A percentile compares a stretch with the other conserved stretches of the same genome.
These are phyloP conservation scores for Candida montana DNA, from an alignment of 805 yeast species.

Conservation along the genomic window DNA sequence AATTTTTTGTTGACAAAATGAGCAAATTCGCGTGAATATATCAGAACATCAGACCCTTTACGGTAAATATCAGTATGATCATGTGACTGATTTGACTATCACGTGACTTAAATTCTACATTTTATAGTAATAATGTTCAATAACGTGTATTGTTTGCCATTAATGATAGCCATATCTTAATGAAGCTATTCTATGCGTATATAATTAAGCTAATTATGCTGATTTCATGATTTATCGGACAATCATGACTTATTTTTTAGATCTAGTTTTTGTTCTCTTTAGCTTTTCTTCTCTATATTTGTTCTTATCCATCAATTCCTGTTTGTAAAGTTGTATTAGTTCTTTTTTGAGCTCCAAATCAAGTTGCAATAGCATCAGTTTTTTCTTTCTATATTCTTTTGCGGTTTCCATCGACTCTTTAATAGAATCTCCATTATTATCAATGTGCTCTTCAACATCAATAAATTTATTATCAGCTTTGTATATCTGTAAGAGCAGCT, in stretches of 20 bases:
- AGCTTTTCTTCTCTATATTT: background rate
- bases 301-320: background rate
- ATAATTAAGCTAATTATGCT: no score
- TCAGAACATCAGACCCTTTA: background rate
- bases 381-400: background rate
- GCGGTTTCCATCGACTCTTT: no score
- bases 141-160: no score
- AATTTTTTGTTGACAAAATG: background rate
- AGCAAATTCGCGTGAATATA: background rate
- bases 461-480: no score
- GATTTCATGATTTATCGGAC: no score
- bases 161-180: no score
- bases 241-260: background rate
- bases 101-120: no score
- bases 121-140: no score
- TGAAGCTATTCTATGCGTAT: no score
- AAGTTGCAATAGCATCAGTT: slow-evolving; percentile 3
- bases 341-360: slow-evolving; percentile 11
- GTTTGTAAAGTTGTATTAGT: slow-evolving; percentile 1
- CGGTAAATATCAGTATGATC: background rate
- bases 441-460: no score
- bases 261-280: background rate
- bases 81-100: background rate
- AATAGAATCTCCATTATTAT: no score
- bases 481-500: no score